Conservation (phyloP, 2,329 filamentous ascomycete genomes). For the Annulohypoxylon truncatum region DNA sequence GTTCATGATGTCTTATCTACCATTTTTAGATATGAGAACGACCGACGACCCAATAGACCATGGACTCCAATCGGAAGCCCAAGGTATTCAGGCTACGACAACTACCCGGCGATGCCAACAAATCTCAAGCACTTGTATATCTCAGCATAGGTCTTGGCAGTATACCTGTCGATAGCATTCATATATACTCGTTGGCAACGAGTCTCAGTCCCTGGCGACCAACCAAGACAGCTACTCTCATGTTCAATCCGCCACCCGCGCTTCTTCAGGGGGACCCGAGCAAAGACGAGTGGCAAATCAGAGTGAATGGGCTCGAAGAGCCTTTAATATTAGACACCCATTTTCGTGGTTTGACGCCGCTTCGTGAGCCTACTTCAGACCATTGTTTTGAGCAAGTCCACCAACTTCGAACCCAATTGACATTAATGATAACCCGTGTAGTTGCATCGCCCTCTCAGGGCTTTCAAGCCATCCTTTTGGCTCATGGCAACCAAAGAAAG, state of each 20-base stretch:
- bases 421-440: conserved; percentile 6
- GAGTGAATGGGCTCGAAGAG: neutral
- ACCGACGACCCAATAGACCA: neutral
- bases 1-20: neutral
- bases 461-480: conserved; percentile 42
- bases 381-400: neutral
- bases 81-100: neutral
- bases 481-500: conserved; percentile 39
- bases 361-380: neutral
- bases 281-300: neutral
- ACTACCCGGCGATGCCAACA: neutral
- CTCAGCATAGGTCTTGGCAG: neutral
- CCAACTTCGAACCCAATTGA: neutral
- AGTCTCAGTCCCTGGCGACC: neutral
- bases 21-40: neutral
- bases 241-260: neutral
- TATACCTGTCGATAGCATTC: neutral
- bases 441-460: conserved; percentile 41
- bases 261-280: neutral
- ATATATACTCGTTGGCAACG: conserved; percentile 5
- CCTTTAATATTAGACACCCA: neutral
- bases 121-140: neutral
- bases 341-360: neutral
- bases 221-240: neutral
- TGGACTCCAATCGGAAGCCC: neutral